Base-by-base conservation (phyloP, 139 green algal genomes). In the Coelastrella sp. region DNA sequence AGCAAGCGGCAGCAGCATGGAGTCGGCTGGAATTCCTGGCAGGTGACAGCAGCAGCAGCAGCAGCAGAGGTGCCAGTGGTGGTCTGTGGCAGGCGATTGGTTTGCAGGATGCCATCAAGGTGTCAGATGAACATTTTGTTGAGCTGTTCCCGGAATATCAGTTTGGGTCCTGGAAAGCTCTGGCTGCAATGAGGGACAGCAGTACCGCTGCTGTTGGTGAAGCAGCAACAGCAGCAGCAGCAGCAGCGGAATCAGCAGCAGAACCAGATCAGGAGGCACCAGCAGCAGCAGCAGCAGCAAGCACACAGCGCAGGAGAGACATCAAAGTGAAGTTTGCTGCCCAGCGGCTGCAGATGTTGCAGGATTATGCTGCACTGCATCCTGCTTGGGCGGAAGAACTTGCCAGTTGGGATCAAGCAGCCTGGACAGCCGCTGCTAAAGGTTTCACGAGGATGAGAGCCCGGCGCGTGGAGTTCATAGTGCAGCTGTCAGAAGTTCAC, bases 141-240 rank as follows among this genome's bases (percentile, higher is more conserved):
- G 7, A 76, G 7, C 8, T 76, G 17, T 76, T 76, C 6, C 68
- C 68, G 10, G 68, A 76, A 10, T 76, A 76, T 19, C 35, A 24
- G 6, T 76, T 27, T 25, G 19, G 15, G 8, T 76, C 68, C 24
- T 76, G 74, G 25, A 57, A 80, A 58, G 58, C 74, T 19, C 24
- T 80, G 24, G 25, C 74, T 59, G 74, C 74, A 58, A 80, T 80
- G 10, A 11, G 25, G 74, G n/a, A 60, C 8, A 20, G 10, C 10
- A 14, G 9, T 80, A 17, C 74, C 20, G 79, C 89, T 95, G 87
- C 8, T 92, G 92, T 93, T 76, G 7, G 87, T 90, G 73, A 95
- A 97, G 49, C n/a, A 7, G 25, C 20, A 10, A 15, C 8, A 58
- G 14, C 24, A 17, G 8, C 20, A 10, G 73, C 74, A 80, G 63